Conservation (phyloP, 257 asterid genomes). For the Capsicum chinense region DNA sequence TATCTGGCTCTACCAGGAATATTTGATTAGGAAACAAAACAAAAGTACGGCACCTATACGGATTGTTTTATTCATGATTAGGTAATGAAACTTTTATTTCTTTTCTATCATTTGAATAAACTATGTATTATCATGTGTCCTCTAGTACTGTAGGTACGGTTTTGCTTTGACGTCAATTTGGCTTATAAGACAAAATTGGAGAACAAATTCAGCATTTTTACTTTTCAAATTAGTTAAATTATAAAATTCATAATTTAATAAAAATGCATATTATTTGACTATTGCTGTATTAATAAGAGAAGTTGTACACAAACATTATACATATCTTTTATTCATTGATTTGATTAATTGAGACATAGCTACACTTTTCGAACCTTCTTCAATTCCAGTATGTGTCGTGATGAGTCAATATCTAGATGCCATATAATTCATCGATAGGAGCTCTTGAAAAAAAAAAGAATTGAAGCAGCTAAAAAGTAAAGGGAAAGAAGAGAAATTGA, state of each 20-base stretch:
- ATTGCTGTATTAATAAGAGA: not conserved
- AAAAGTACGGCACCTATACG: conserved; percentile 2
- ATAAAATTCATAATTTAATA: not conserved
- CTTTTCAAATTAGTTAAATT: not conserved
- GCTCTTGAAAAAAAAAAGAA: not conserved
- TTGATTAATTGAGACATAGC: not conserved
- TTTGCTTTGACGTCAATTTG: not conserved
- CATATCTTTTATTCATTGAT: not conserved
- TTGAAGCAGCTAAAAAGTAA: not conserved
- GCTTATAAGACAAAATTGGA: not conserved
- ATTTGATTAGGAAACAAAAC: conserved; percentile 7
- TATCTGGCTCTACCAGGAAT: not conserved
- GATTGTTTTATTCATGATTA: not conserved
- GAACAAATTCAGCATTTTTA: not conserved
- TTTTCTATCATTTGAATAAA: not conserved
- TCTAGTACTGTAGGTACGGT: not conserved
- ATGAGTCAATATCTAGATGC: not conserved
- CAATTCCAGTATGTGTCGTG: not conserved
- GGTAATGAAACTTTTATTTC: not conserved
- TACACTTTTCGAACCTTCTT: not conserved
- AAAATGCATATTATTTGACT: not conserved
- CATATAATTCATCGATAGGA: not conserved
- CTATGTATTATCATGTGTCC: not conserved
- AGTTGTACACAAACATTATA: not conserved
- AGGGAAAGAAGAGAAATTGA: not conserved